phyloP scores from a whole-genome alignment of 495 filamentous ascomycete species.

The Ascobolus immersus region DNA sequence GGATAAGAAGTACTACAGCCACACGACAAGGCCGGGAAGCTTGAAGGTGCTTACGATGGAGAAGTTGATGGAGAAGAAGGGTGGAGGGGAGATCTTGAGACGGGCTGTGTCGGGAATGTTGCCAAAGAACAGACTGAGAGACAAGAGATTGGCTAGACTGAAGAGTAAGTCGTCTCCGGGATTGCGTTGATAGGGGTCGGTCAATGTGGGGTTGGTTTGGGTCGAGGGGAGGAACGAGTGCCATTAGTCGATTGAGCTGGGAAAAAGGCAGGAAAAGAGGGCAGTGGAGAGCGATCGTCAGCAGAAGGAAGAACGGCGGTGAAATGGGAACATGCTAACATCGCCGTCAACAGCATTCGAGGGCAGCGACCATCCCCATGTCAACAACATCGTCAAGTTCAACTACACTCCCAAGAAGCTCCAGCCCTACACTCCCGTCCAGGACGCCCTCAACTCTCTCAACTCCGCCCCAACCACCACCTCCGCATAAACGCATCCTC shows the following conservation, averaged over 20 bases:
- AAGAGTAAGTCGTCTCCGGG: conserved; percentile 52
- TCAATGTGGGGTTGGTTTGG: not conserved
- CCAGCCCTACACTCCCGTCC: conserved; percentile 12
- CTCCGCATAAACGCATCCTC: too few species aligned
- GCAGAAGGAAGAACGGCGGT: not conserved
- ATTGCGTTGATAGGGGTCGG: conserved; percentile 1
- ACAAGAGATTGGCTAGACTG: conserved; percentile 60
- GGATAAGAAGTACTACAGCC: conserved; percentile 86
- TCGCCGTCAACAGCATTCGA: conserved; percentile 42
- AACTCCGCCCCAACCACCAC: too few species aligned
- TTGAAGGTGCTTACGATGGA: conserved; percentile 84
- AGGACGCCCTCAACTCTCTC: conserved; percentile 13
- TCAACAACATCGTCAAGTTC: conserved; percentile 59
- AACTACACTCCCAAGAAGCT: conserved; percentile 17
- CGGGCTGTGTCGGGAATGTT: conserved; percentile 90
- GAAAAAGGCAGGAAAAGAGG: not conserved
- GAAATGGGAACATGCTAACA: too few species aligned
- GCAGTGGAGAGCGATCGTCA: not conserved
- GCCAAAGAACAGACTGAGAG: conserved; percentile 81
- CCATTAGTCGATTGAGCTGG: conserved; percentile 1
- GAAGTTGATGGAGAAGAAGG: conserved; percentile 74
- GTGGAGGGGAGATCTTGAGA: conserved; percentile 76
- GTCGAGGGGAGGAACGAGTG: not conserved
- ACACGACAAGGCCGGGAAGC: conserved; percentile 71
- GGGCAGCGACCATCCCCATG: conserved; percentile 70